Evolutionary conservation across 164 flowering plant genomes (phyloP).

Genomic region (Nymphaea colorata): DNA sequence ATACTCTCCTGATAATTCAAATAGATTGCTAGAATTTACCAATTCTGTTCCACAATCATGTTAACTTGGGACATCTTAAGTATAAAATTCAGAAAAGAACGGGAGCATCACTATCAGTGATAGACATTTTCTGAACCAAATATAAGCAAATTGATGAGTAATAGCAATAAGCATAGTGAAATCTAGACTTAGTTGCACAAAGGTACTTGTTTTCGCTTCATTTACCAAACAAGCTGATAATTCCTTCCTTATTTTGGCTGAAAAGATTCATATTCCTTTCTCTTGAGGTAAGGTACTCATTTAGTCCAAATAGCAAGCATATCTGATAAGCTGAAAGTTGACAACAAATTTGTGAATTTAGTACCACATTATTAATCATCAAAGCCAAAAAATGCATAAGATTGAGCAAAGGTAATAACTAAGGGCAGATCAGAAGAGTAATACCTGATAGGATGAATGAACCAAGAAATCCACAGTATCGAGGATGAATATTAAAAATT

Average conservation of each 20-base stretch:
- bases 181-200: too few species aligned
- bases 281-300: constrained; percentile 52
- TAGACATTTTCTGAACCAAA: too few species aligned
- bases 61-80: too few species aligned
- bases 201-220: too few species aligned
- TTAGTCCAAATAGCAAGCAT: constrained; percentile 53
- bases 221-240: constrained; percentile 85
- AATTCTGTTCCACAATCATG: too few species aligned
- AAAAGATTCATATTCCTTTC: constrained; percentile 48
- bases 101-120: too few species aligned
- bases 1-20: too few species aligned
- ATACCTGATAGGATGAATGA: constrained; percentile 48
- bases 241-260: constrained; percentile 88
- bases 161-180: too few species aligned
- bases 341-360: background rate
- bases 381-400: background rate
- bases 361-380: background rate
- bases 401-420: background rate
- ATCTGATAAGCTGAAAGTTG: constrained; percentile 57
- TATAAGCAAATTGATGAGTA: too few species aligned
- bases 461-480: constrained; percentile 69
- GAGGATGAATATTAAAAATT: constrained; percentile 37
- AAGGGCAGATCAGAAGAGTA: background rate
- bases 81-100: too few species aligned
- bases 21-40: too few species aligned